These are phyloP conservation scores for Fraxinus americana DNA, from an alignment of 257 asterid genomes.

Conservation along the genomic window DNA sequence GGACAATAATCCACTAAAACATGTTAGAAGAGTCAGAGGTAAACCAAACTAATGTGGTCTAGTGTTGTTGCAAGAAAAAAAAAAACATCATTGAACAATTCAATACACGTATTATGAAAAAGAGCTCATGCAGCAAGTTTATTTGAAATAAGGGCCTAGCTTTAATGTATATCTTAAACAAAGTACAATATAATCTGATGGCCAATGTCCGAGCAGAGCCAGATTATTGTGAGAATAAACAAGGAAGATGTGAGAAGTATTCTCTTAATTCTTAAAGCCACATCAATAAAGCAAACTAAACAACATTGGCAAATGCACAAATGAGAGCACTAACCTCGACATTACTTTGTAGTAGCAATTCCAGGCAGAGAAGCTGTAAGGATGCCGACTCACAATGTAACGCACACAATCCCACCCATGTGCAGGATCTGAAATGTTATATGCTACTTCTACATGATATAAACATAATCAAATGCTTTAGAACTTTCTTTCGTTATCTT, in stretches of 20 bases:
- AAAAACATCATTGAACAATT: background rate
- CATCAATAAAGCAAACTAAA: background rate
- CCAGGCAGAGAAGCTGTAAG: conserved; percentile 87
- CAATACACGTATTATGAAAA: background rate
- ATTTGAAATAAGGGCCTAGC: background rate
- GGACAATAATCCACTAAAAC: background rate
- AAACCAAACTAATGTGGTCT: background rate
- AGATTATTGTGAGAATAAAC: background rate
- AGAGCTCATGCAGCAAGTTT: background rate
- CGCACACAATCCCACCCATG: conserved; percentile 75
- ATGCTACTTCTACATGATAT: conserved; percentile 55
- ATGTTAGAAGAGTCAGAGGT: background rate
- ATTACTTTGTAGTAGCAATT: conserved; percentile 81
- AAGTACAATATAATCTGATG: background rate
- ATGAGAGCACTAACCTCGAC: conserved; percentile 43
- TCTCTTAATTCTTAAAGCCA: conserved; percentile 3
- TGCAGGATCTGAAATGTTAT: conserved; percentile 64
- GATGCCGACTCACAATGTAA: conserved; percentile 59
- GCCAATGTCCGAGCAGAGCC: background rate
- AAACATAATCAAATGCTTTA: conserved; percentile 21
- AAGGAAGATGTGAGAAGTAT: background rate
- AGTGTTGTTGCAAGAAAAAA: background rate
- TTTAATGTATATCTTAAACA: background rate
- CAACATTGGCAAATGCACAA: background rate
- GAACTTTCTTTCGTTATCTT: conserved; percentile 5